phyloP scores from a whole-genome alignment of 1,284 basidiomycete species.

The Ustilago cynodontis region DNA sequence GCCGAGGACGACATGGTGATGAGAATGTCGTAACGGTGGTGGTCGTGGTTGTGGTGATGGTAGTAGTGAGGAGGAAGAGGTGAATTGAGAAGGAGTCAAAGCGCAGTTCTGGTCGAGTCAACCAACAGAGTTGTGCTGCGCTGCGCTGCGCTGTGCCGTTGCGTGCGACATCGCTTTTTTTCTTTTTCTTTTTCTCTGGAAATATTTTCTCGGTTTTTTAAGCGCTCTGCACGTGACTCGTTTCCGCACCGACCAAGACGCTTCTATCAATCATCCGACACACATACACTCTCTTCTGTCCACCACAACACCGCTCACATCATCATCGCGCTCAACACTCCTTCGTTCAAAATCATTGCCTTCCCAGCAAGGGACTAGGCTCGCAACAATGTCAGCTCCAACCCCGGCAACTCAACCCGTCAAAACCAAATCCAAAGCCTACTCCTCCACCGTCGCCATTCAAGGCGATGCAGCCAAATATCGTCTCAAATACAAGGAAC shows the following conservation, averaged over 20 bases:
- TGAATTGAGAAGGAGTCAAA: slow-evolving; percentile 11
- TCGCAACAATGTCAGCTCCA: slow-evolving; percentile 35
- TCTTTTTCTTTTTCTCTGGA: background rate
- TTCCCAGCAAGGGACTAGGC: background rate
- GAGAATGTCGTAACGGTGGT: background rate
- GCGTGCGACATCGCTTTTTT: slow-evolving; percentile 2
- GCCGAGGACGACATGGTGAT: slow-evolving; percentile 45
- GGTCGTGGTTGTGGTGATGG: background rate
- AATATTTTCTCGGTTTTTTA: background rate
- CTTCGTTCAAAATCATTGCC: background rate
- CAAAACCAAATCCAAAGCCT: slow-evolving; percentile 67
- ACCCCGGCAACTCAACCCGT: slow-evolving; percentile 48
- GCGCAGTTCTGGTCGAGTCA: slow-evolving; percentile 20
- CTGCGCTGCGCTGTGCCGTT: slow-evolving; percentile 11
- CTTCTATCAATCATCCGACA: background rate
- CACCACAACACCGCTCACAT: background rate
- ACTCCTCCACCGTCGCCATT: slow-evolving; percentile 65
- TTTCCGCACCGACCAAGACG: slow-evolving; percentile 13
- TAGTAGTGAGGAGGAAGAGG: no score
- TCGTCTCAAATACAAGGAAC: slow-evolving; percentile 86
- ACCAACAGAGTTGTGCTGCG: slow-evolving; percentile 17
- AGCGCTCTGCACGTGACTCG: slow-evolving; percentile 31
- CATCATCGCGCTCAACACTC: background rate
- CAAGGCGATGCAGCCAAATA: slow-evolving; percentile 84
- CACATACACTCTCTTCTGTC: background rate